Evolutionary conservation across 768 basidiomycete genomes (phyloP).

Genomic region (Tulasnella sp.): DNA sequence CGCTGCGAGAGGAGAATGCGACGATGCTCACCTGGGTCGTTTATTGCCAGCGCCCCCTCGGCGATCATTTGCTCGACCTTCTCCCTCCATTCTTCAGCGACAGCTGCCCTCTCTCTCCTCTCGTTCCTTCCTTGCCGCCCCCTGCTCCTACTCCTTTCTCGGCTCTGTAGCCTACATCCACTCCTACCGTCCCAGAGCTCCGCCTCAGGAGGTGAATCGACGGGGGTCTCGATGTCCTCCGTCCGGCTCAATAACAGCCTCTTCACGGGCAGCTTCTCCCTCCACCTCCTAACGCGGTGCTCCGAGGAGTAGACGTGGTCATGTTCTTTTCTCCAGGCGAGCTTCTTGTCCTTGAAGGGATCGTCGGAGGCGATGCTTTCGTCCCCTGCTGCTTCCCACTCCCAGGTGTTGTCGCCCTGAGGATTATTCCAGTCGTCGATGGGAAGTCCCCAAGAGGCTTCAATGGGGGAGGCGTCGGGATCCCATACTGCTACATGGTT

Average conservation of each 20-base stretch:
- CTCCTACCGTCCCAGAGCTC: not conserved
- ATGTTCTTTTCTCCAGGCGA: not conserved
- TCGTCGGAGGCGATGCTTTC: not conserved
- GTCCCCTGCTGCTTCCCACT: conserved; percentile 1
- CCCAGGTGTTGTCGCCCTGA: not conserved
- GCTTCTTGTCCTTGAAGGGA: not conserved
- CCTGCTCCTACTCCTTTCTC: not conserved
- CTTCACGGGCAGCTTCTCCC: not conserved
- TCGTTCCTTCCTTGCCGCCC: conserved; percentile 28
- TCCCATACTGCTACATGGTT: not conserved
- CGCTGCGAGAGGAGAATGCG: too few relatives aligned
- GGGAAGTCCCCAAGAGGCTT: not conserved
- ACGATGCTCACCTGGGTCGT: not conserved
- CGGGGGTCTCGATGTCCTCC: not conserved
- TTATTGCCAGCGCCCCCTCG: not conserved
- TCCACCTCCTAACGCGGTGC: conserved; percentile 1
- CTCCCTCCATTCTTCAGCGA: conserved; percentile 19
- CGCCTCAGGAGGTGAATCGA: not conserved
- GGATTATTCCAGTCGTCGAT: not conserved
- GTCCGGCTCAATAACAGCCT: not conserved
- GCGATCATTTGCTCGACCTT: conserved; percentile 4
- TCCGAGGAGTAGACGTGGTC: not conserved
- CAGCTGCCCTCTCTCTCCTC: conserved; percentile 30
- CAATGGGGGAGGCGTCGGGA: not conserved
- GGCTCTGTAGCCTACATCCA: not conserved